phyloP scores from a whole-genome alignment of 2,329 filamentous ascomycete genomes.

The Penicillium brasilianum region DNA sequence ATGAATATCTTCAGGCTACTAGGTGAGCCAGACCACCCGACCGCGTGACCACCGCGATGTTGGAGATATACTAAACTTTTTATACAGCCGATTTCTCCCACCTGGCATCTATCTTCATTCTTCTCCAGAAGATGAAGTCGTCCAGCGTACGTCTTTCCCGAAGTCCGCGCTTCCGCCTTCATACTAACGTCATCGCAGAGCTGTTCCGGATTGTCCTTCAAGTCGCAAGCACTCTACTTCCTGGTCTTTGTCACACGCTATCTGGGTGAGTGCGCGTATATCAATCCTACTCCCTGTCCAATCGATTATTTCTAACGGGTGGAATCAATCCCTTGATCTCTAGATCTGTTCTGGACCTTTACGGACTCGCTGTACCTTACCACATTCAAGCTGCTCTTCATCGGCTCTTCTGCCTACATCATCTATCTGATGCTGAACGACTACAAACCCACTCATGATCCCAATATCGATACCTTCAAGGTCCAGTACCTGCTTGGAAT shows the following conservation, averaged over 20 bases:
- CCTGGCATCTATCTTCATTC: slow-evolving; percentile 88
- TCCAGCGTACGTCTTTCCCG: slow-evolving; percentile 70
- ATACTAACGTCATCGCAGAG: slow-evolving; percentile 62
- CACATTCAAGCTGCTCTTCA: slow-evolving; percentile 94
- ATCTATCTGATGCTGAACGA: slow-evolving; percentile 98
- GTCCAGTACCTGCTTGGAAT: slow-evolving; percentile 90
- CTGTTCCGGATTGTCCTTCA: slow-evolving; percentile 97
- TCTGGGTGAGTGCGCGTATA: slow-evolving; percentile 63
- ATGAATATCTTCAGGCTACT: slow-evolving; percentile 75
- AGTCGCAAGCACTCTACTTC: slow-evolving; percentile 94
- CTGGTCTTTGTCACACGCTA: slow-evolving; percentile 94
- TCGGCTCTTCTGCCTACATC: slow-evolving; percentile 86
- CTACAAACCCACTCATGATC: slow-evolving; percentile 96
- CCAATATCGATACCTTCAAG: slow-evolving; percentile 95
- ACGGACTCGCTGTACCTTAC: slow-evolving; percentile 88
- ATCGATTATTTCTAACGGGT: slow-evolving; percentile 1
- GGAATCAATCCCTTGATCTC: not conserved
- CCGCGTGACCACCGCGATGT: not conserved
- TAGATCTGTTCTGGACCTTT: slow-evolving; percentile 82
- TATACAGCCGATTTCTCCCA: slow-evolving; percentile 87
- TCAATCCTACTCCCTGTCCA: not conserved
- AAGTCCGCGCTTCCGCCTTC: not conserved
- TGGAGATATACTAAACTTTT: slow-evolving; percentile 24
- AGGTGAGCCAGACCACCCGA: slow-evolving; percentile 51
- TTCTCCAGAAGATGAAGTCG: slow-evolving; percentile 94